A percentile compares a stretch with the other conserved stretches of the same genome.
Conservation (phyloP, 371 early-diverging fungal genomes). For the Apophysomyces variabilis region DNA sequence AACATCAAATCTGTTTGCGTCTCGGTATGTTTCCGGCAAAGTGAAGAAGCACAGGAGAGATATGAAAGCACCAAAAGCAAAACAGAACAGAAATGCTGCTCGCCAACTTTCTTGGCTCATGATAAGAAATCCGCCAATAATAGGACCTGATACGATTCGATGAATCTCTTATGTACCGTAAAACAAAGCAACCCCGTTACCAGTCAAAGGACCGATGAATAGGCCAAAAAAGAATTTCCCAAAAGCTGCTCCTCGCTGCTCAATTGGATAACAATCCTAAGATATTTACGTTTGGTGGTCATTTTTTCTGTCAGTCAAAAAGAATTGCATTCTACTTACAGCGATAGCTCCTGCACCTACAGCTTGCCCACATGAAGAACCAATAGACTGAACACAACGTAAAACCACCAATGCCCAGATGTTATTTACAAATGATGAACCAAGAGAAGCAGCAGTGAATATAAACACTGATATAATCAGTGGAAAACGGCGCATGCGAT, state of each 20-base stretch:
- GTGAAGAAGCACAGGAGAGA: constrained; percentile 51
- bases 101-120: constrained; percentile 53
- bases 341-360: constrained; percentile 61
- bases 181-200: constrained; percentile 29
- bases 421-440: constrained; percentile 62
- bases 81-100: constrained; percentile 66
- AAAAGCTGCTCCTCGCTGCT: constrained; percentile 39
- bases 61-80: constrained; percentile 54
- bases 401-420: constrained; percentile 65
- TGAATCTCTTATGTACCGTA: constrained; percentile 45
- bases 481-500: constrained; percentile 61
- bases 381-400: constrained; percentile 74
- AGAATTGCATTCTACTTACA: constrained; percentile 14
- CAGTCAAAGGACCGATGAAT: constrained; percentile 54
- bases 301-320: not conserved
- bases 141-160: constrained; percentile 40
- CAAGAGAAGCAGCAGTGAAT: constrained; percentile 69
- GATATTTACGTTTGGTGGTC: not conserved
- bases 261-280: constrained; percentile 35
- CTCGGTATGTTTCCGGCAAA: constrained; percentile 69
- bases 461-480: constrained; percentile 61
- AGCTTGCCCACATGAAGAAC: constrained; percentile 65
- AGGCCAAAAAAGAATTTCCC: constrained; percentile 59
- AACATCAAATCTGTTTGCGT: constrained; percentile 23
- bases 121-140: constrained; percentile 42